Conservation (phyloP, 2,329 filamentous ascomycete genomes). For the Colletotrichum costaricense region DNA sequence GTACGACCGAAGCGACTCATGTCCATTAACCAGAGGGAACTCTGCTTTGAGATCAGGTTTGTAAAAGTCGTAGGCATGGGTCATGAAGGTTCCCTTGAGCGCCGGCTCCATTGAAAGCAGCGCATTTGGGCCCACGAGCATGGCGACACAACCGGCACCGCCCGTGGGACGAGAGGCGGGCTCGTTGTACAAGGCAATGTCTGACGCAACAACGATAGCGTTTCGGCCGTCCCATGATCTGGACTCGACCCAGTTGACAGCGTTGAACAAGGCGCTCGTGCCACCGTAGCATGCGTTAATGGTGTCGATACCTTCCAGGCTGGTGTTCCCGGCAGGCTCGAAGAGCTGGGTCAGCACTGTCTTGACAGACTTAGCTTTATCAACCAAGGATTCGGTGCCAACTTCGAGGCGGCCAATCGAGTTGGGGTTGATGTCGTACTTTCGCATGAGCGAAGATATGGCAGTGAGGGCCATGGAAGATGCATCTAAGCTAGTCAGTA, state of each 20-base stretch:
- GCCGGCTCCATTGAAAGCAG: slow-evolving; percentile 81
- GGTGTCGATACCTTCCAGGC: slow-evolving; percentile 85
- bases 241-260: slow-evolving; percentile 86
- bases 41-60: slow-evolving; percentile 90
- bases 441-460: slow-evolving; percentile 80
- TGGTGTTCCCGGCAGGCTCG: slow-evolving; percentile 78
- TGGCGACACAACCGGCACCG: slow-evolving; percentile 81
- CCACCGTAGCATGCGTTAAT: slow-evolving; percentile 89
- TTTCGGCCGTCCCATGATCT: slow-evolving; percentile 88
- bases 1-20: slow-evolving; percentile 86
- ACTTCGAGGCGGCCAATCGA: slow-evolving; percentile 85
- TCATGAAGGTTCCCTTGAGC: slow-evolving; percentile 82
- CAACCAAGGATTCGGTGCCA: slow-evolving; percentile 85
- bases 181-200: slow-evolving; percentile 88
- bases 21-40: slow-evolving; percentile 86
- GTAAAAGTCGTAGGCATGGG: slow-evolving; percentile 90
- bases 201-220: slow-evolving; percentile 82
- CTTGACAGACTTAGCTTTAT: slow-evolving; percentile 94
- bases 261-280: slow-evolving; percentile 86
- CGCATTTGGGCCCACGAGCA: slow-evolving; percentile 82
- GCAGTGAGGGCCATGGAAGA: slow-evolving; percentile 84
- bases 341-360: slow-evolving; percentile 89
- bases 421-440: slow-evolving; percentile 84
- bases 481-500: slow-evolving; percentile 64
- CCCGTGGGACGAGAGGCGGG: slow-evolving; percentile 84